Evolutionary conservation across 164 flowering plant species (phyloP), one percentile per base, ranked within the genome.

Genomic region (Vitis rotundifolia): DNA sequence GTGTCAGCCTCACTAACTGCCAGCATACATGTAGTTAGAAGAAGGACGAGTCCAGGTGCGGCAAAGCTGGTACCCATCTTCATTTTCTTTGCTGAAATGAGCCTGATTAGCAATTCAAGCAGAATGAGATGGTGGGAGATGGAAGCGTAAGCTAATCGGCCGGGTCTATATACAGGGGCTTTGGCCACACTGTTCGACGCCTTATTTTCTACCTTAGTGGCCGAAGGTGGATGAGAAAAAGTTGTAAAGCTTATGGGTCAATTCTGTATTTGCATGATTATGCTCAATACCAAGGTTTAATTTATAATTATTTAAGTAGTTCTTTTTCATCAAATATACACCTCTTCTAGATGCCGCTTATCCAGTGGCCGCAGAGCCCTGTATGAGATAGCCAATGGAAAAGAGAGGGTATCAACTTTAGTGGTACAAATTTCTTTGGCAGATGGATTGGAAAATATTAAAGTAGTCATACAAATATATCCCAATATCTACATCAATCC

Each of bases 11-110:
- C 0, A 31, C 61, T 29, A 3, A 37, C 22, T n/a, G 53, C 59
- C 16, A 71, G 11, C n/a, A 70, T 52, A 48, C 79, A 66, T 16
- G 64, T 66, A 52, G 31, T 22, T 11, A 67, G n/a, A n/a, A 73
- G 29, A 22, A 69, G 29, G 16, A 67, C 8, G 71, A 69, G n/a
- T 37, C 59, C 68, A 9, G 47, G 53, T 16, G 61, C 66, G 10
- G 28, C 37, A 28, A 26, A 37, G 18, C 57, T 48, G 65, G 50
- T n/a, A 11, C 62, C 63, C 72, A 61, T 61, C 64, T 59, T 68
- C 11, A 9, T 28, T 31, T 29, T 29, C 48, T 14, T 9, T 13
- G 14, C n/a, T 29, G 64, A 12, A 10, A 7, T 12, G 29, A 49
- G 37, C 29, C 2, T 9, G n/a, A 29, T 22, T 22, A 22, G 26